These are phyloP conservation scores for Pyricularia sp. DNA, from an alignment of 2,329 filamentous ascomycete genomes.

Conservation along the genomic window DNA sequence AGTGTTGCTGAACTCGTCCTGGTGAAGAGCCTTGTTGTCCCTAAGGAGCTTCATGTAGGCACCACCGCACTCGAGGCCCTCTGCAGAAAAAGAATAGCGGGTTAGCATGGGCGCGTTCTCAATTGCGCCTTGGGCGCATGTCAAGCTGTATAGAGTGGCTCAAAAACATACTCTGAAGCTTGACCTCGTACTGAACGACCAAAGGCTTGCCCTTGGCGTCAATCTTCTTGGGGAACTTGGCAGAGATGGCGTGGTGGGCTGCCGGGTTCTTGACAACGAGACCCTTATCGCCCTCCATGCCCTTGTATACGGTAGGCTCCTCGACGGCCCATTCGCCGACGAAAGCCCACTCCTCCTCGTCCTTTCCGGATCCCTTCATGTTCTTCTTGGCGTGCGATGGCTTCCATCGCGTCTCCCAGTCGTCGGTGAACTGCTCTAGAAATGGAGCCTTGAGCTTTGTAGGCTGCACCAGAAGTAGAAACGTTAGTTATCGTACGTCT, in stretches of 20 bases:
- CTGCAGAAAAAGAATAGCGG: slow-evolving; percentile 31
- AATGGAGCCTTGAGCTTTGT: slow-evolving; percentile 85
- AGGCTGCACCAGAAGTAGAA: slow-evolving; percentile 47
- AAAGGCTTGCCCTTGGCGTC: slow-evolving; percentile 96
- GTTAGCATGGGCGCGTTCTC: not conserved
- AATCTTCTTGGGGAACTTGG: slow-evolving; percentile 94
- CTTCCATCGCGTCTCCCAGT: slow-evolving; percentile 92
- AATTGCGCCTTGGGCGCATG: not conserved
- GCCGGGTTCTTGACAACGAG: slow-evolving; percentile 97
- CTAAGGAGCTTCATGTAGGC: slow-evolving; percentile 98
- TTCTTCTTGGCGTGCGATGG: slow-evolving; percentile 96
- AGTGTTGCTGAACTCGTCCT: slow-evolving; percentile 94
- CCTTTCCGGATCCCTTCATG: slow-evolving; percentile 57
- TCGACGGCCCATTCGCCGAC: slow-evolving; percentile 95
- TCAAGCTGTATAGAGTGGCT: not conserved
- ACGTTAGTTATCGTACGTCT: slow-evolving; percentile 7
- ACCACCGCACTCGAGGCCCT: slow-evolving; percentile 93
- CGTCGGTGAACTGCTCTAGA: slow-evolving; percentile 96
- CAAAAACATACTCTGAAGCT: slow-evolving; percentile 77
- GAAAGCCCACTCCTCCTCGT: slow-evolving; percentile 94
- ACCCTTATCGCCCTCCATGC: slow-evolving; percentile 90
- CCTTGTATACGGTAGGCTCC: slow-evolving; percentile 83
- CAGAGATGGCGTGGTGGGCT: slow-evolving; percentile 97
- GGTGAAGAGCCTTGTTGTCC: slow-evolving; percentile 93
- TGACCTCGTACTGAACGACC: slow-evolving; percentile 98